Percentiles rank a stretch among this genome's conserved stretches.
These are phyloP conservation scores for Leptographium wingfieldii DNA, from an alignment of 2,329 filamentous ascomycete genomes.

Conservation along the genomic window DNA sequence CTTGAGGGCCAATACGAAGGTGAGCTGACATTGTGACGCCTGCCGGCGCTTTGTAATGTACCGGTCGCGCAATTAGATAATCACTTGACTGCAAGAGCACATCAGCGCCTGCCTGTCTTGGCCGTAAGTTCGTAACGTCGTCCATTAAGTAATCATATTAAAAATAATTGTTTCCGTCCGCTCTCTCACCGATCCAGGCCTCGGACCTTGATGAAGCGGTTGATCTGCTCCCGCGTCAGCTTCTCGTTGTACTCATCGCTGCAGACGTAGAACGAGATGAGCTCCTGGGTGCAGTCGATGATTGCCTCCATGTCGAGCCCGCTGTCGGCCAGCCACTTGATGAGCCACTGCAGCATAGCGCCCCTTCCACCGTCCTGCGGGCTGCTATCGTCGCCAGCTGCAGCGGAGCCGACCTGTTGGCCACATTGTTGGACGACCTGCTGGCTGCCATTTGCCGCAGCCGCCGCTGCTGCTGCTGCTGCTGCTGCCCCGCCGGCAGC, in stretches of 20 bases:
- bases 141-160: too few species aligned
- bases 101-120: too few species aligned
- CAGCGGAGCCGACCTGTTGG: not conserved
- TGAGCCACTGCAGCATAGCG: slow-evolving; percentile 49
- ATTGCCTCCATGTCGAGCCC: slow-evolving; percentile 73
- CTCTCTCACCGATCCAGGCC: slow-evolving; percentile 36
- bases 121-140: not conserved
- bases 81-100: too few species aligned
- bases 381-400: not conserved
- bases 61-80: too few species aligned
- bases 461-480: not conserved
- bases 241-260: slow-evolving; percentile 50
- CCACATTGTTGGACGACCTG: not conserved
- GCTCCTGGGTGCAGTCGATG: slow-evolving; percentile 81
- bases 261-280: slow-evolving; percentile 77
- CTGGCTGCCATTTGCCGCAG: not conserved
- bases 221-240: slow-evolving; percentile 43
- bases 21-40: too few species aligned
- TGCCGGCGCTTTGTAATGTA: too few species aligned
- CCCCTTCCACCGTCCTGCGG: slow-evolving; percentile 8
- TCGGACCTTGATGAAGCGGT: slow-evolving; percentile 45
- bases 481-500: not conserved
- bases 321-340: slow-evolving; percentile 76
- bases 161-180: not conserved
- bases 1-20: too few species aligned